Evolutionary conservation across 768 basidiomycete species (phyloP).

Genomic region (Russula emetica): DNA sequence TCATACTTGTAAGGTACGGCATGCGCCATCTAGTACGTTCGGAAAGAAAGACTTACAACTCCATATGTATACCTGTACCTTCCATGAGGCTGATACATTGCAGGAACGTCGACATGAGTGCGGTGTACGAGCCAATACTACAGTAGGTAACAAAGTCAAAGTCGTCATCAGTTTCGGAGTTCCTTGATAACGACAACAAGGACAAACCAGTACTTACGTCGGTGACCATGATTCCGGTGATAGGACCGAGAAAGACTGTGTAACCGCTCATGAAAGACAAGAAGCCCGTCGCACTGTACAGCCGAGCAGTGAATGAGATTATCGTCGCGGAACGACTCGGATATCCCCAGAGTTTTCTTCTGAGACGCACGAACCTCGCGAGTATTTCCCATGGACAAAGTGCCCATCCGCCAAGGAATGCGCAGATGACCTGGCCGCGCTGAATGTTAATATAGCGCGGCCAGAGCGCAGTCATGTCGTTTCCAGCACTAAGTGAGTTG

Average conservation of each 20-base stretch:
- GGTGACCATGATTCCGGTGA: conserved; percentile 68
- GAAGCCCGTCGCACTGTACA: conserved; percentile 54
- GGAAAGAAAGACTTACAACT: conserved; percentile 41
- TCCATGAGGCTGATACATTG: conserved; percentile 77
- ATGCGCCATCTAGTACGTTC: not conserved
- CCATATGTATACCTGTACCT: conserved; percentile 76
- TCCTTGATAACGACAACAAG: not conserved
- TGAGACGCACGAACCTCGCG: conserved; percentile 35
- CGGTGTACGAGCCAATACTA: conserved; percentile 80
- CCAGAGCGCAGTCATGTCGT: conserved; percentile 77
- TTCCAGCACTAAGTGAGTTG: conserved; percentile 72
- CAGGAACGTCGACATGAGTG: conserved; percentile 71
- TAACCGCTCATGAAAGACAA: conserved; percentile 78
- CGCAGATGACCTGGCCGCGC: conserved; percentile 71
- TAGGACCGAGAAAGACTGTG: conserved; percentile 81
- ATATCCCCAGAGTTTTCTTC: conserved; percentile 25
- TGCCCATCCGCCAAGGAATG: conserved; percentile 78
- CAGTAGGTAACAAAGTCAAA: not conserved
- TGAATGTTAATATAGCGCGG: conserved; percentile 78
- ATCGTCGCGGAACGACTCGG: not conserved
- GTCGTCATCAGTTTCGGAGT: not conserved
- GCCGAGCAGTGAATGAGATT: not conserved
- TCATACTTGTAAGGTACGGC: not conserved
- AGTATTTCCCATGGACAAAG: conserved; percentile 88
- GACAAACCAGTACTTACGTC: conserved; percentile 41